These are phyloP conservation scores for Cynara cardunculus DNA, from an alignment of 129 eudicot species.

Conservation along the genomic window DNA sequence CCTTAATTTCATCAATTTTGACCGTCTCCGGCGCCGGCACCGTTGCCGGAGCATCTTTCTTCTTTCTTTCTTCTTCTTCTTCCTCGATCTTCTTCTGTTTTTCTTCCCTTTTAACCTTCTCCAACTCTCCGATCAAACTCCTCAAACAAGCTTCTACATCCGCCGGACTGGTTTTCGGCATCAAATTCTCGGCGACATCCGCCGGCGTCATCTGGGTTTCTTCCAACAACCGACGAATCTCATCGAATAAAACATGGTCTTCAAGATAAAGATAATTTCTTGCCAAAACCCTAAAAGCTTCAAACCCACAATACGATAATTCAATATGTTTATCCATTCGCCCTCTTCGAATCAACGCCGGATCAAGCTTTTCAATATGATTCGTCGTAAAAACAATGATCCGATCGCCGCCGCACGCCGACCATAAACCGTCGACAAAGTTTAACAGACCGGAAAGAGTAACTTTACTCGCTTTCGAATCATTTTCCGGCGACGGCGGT, in stretches of 20 bases:
- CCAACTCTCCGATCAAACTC: slow-evolving; percentile 28
- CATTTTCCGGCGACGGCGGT: slow-evolving; percentile 1
- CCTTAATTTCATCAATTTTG: neutral
- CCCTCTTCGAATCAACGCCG: slow-evolving; percentile 32
- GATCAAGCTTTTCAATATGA: slow-evolving; percentile 34
- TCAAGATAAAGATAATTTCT: slow-evolving; percentile 27
- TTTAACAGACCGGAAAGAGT: slow-evolving; percentile 32
- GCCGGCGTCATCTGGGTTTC: slow-evolving; percentile 30
- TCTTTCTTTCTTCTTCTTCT: slow-evolving; percentile 17
- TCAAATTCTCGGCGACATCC: slow-evolving; percentile 39
- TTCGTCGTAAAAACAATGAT: slow-evolving; percentile 33
- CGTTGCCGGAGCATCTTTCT: neutral
- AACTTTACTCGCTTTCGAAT: slow-evolving; percentile 22
- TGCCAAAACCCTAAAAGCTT: slow-evolving; percentile 33
- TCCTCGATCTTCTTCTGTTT: slow-evolving; percentile 10
- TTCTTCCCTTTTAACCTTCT: slow-evolving; percentile 15
- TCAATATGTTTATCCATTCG: slow-evolving; percentile 38
- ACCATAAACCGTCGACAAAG: slow-evolving; percentile 37
- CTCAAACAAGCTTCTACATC: slow-evolving; percentile 22
- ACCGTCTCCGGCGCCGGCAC: neutral
- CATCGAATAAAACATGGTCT: slow-evolving; percentile 22
- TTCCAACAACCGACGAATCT: slow-evolving; percentile 15
- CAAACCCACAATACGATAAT: slow-evolving; percentile 29
- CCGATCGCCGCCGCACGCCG: slow-evolving; percentile 35
- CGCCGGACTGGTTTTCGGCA: slow-evolving; percentile 27